A percentile compares a stretch with the other conserved stretches of the same genome.
Conservation (phyloP, 306 rosid species). For the Adenanthera pavonina region DNA sequence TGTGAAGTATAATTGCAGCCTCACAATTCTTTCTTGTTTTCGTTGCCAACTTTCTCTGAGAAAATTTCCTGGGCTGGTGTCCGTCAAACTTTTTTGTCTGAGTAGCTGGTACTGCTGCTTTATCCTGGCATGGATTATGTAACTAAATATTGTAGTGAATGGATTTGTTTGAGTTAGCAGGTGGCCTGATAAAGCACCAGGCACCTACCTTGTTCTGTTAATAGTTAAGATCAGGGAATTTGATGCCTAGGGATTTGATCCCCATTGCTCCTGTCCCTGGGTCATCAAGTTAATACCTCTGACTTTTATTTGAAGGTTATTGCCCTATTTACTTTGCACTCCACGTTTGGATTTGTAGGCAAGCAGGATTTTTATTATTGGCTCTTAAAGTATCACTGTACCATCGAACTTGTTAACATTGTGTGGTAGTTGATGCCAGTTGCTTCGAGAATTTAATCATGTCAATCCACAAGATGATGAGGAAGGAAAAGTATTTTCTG, state of each 20-base stretch:
- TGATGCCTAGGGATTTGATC: background rate
- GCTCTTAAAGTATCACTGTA: slow-evolving; percentile 1
- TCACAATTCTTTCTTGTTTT: background rate
- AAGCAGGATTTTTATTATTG: slow-evolving; percentile 9
- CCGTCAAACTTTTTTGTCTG: background rate
- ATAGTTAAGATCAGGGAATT: background rate
- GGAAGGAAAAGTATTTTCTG: slow-evolving; percentile 77
- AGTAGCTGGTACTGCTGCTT: slow-evolving; percentile 16
- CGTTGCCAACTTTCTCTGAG: background rate
- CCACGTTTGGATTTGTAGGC: background rate
- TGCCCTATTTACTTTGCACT: background rate
- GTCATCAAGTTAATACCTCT: slow-evolving; percentile 9
- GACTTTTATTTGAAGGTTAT: background rate
- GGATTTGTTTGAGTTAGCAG: background rate
- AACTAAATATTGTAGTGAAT: slow-evolving; percentile 3
- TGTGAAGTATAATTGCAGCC: background rate
- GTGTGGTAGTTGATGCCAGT: slow-evolving; percentile 58
- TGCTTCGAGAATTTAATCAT: slow-evolving; percentile 97
- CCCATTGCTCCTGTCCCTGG: slow-evolving; percentile 12
- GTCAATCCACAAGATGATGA: slow-evolving; percentile 98
- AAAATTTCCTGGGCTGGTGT: slow-evolving; percentile 20
- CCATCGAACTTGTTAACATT: slow-evolving; percentile 41
- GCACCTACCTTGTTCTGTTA: slow-evolving; percentile 2
- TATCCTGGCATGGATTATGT: background rate
- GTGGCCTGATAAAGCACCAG: slow-evolving; percentile 1